Percentiles rank a stretch among this genome's conserved stretches.
These are phyloP conservation scores for Hyphodiscus hymeniophilus DNA, from an alignment of 495 filamentous ascomycete genomes.

Conservation along the genomic window DNA sequence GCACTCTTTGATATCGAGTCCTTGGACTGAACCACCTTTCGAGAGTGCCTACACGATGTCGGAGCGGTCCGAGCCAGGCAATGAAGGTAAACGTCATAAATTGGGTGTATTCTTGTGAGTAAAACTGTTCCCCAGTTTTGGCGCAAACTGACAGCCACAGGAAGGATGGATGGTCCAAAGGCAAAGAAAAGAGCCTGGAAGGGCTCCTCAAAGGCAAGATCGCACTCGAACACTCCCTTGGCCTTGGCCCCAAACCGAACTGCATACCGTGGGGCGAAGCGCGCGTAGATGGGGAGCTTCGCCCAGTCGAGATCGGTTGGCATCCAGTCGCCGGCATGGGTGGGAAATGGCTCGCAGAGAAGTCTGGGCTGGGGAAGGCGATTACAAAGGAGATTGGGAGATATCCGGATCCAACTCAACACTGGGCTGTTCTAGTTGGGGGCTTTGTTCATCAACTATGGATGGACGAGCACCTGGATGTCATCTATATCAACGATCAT, in stretches of 20 bases:
- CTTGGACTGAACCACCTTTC: no score
- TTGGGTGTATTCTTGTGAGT: slow-evolving; percentile 3
- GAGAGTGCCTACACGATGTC: no score
- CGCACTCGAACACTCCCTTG: slow-evolving; percentile 30
- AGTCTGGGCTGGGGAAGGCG: slow-evolving; percentile 31
- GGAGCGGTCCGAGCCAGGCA: no score
- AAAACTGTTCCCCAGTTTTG: not conserved
- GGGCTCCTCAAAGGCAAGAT: slow-evolving; percentile 31
- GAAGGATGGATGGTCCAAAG: slow-evolving; percentile 11
- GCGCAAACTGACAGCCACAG: not conserved
- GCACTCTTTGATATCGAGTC: no score
- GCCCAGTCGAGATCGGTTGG: slow-evolving; percentile 36
- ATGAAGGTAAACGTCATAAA: no score
- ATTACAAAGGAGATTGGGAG: slow-evolving; percentile 32
- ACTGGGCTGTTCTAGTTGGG: slow-evolving; percentile 40
- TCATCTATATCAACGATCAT: slow-evolving; percentile 37
- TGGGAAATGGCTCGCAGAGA: slow-evolving; percentile 36
- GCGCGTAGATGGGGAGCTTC: slow-evolving; percentile 20
- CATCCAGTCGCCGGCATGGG: slow-evolving; percentile 35
- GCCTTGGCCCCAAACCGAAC: slow-evolving; percentile 34
- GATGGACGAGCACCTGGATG: slow-evolving; percentile 35
- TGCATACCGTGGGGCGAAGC: slow-evolving; percentile 29
- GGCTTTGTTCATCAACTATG: slow-evolving; percentile 36
- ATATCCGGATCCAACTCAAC: slow-evolving; percentile 41
- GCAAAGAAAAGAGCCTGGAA: slow-evolving; percentile 9